Conservation (phyloP, 371 early-diverging fungal genomes). For the Rhizopus delemar region DNA sequence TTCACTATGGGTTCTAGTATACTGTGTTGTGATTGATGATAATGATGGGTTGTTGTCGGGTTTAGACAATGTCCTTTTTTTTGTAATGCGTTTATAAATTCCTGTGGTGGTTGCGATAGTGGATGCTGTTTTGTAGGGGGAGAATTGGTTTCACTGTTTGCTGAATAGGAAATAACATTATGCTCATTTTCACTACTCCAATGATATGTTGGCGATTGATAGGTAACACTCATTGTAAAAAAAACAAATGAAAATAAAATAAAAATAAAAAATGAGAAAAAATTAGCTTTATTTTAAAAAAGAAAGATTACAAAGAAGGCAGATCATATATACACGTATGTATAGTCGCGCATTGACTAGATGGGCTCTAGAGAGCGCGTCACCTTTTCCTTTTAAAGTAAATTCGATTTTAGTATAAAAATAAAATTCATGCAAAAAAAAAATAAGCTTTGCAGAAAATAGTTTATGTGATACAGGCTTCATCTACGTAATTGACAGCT, state of each 20-base stretch:
- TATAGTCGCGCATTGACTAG: no score
- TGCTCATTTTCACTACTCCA: neutral
- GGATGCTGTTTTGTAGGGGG: neutral
- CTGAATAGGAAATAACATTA: neutral
- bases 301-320: neutral
- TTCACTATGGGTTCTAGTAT: constrained; percentile 13
- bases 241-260: constrained; percentile 1
- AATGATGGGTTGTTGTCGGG: neutral
- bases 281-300: neutral
- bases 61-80: neutral
- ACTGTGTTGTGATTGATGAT: constrained; percentile 7
- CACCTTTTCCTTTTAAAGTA: neutral
- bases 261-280: constrained; percentile 10
- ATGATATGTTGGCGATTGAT: constrained; percentile 26
- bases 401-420: neutral
- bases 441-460: neutral
- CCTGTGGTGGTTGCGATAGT: constrained; percentile 14
- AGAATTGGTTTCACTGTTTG: constrained; percentile 8
- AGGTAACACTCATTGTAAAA: constrained; percentile 26
- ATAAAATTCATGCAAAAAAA: neutral
- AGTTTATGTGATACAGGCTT: neutral
- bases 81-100: constrained; percentile 29
- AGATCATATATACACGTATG: neutral
- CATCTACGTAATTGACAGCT: neutral
- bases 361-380: neutral